Evolutionary conservation across 768 basidiomycete species (phyloP).

Genomic region (Rhodosporidiobolus sp.): DNA sequence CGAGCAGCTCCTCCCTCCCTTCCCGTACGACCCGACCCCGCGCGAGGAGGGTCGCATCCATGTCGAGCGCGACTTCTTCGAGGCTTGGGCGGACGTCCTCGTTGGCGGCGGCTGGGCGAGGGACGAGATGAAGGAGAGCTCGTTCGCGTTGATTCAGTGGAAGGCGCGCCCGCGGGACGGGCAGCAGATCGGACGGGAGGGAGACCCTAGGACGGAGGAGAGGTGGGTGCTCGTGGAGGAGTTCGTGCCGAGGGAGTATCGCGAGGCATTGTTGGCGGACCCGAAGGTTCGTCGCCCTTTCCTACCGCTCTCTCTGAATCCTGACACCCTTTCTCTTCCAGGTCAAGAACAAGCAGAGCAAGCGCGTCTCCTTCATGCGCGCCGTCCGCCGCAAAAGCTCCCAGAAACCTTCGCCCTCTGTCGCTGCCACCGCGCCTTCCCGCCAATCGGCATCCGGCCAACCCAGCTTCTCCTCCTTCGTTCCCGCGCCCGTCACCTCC

Average conservation of each 20-base stretch:
- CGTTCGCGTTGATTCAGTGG: slow-evolving; percentile 69
- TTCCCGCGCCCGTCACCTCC: slow-evolving; percentile 1
- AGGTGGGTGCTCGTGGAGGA: slow-evolving; percentile 86
- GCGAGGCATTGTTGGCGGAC: slow-evolving; percentile 64
- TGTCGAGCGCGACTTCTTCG: slow-evolving; percentile 84
- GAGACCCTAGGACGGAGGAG: slow-evolving; percentile 69
- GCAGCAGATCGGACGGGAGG: slow-evolving; percentile 34
- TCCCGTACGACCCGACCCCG: slow-evolving; percentile 89
- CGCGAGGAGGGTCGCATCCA: slow-evolving; percentile 55
- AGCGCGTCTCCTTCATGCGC: slow-evolving; percentile 42
- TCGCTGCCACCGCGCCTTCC: background rate
- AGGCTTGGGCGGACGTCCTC: slow-evolving; percentile 57
- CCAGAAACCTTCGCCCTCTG: background rate
- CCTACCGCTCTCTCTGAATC: background rate
- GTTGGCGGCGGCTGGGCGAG: slow-evolving; percentile 42
- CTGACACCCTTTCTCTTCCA: background rate
- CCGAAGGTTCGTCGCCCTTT: slow-evolving; percentile 18
- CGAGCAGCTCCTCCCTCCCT: slow-evolving; percentile 61
- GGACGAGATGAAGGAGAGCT: slow-evolving; percentile 44
- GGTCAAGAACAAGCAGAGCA: slow-evolving; percentile 34
- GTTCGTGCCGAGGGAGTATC: slow-evolving; percentile 82
- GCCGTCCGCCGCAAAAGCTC: slow-evolving; percentile 33
- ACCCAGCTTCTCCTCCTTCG: background rate
- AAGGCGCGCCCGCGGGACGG: slow-evolving; percentile 61
- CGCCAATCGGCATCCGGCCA: background rate